Base-by-base conservation (phyloP, 345 rosid genomes). In the Trapa incisa region DNA sequence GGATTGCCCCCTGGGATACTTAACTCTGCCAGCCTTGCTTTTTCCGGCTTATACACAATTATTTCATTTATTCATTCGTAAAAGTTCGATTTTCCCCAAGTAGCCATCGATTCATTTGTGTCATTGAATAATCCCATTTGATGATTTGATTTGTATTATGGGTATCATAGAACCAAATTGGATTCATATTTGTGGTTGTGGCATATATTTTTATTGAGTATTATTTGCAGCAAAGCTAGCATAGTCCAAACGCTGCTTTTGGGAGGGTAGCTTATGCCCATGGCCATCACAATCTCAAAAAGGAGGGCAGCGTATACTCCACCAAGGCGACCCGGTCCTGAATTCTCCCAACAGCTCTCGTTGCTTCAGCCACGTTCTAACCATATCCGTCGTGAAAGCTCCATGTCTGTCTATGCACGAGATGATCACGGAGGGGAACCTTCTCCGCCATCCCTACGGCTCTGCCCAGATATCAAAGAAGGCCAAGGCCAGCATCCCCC, bases 1-100 rank as follows among this genome's bases (percentile, higher is more conserved):
- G 98, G 98, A 90, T 93, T 45, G 83, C 85, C 6, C 92, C 92
- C 1, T 67, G 67, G 45, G 97, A 90, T 61, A 89, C 92, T 53
- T 92, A 80, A 63, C 37, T 32, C 3, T 3, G 32, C 5, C 65
- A 10, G 13, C 22, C 61, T 13, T 32, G 37, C 14, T 0, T 1
- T 56, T 14, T 58, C 5, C 2, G 1, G 47, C 16, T 56, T 3
- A 48, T 62, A 41, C 57, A 45, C 73, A 68, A 71, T 53, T 65
- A n/a, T 37, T 57, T 67, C 63, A 37, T 22, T 67, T 36, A 43
- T 71, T 67, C 47, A 37, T 69, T 68, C 62, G 65, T 5, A 43
- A 65, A 72, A 68, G 58, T 78, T 68, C 9, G 67, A 4, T 41
- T 65, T 1, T 37, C 39, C 43, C 4, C 8, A 36, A 64, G 2